These are phyloP conservation scores for Volvox africanus DNA, from an alignment of 139 green algal species.

Conservation along the genomic window DNA sequence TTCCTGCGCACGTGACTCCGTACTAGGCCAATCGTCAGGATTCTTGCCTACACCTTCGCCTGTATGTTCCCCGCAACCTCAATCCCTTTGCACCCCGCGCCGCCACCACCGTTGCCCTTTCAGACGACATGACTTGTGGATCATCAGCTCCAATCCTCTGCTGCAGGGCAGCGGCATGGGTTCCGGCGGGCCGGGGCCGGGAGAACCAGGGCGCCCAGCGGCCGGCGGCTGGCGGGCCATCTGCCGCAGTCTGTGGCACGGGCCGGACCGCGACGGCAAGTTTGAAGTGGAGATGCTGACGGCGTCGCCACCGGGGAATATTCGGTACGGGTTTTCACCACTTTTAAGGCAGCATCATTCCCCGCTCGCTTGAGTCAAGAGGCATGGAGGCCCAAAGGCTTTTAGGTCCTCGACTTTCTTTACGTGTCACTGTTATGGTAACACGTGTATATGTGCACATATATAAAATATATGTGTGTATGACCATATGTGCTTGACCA, in stretches of 20 bases:
- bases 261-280: slow-evolving; percentile 85
- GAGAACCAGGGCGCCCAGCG: not conserved
- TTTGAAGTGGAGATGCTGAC: slow-evolving; percentile 79
- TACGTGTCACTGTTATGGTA: too few species aligned
- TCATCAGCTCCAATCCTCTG: slow-evolving; percentile 68
- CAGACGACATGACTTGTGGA: slow-evolving; percentile 80
- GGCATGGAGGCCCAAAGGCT: too few species aligned
- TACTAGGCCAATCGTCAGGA: too few species aligned
- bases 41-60: too few species aligned
- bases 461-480: not conserved
- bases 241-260: slow-evolving; percentile 79
- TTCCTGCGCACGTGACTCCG: too few species aligned
- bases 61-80: too few species aligned
- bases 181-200: not conserved
- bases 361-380: too few species aligned
- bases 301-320: not conserved
- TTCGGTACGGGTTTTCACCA: not conserved
- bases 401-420: too few species aligned
- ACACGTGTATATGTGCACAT: too few species aligned
- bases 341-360: too few species aligned
- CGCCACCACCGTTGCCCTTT: not conserved
- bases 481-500: not conserved
- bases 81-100: not conserved
- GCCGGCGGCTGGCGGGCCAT: slow-evolving; percentile 8
- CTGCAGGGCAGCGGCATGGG: slow-evolving; percentile 37